phyloP scores from a whole-genome alignment of 23 red algal species.

The Cyanidioschyzon merolae region DNA sequence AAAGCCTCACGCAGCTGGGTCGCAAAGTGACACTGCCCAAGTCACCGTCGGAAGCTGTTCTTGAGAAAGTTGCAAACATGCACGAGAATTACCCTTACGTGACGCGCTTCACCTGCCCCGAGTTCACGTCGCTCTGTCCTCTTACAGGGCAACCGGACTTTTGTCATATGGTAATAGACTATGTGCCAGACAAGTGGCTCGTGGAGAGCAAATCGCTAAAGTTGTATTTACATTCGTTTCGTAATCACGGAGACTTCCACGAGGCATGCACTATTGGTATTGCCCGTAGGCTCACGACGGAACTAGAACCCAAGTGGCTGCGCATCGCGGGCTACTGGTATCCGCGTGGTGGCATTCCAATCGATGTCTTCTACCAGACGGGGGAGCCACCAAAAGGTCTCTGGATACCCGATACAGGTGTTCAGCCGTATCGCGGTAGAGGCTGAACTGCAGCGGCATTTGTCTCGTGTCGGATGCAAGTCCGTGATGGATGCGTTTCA shows the following conservation, averaged over 20 bases:
- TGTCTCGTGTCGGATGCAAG: neutral
- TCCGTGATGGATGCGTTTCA: neutral
- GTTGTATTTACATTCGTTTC: constrained; percentile 77
- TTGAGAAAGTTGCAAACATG: constrained; percentile 76
- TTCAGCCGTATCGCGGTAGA: constrained; percentile 69
- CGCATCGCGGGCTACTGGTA: constrained; percentile 97
- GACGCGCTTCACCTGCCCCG: constrained; percentile 81
- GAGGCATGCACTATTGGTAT: constrained; percentile 91
- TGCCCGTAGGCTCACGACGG: constrained; percentile 29
- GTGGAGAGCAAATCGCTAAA: constrained; percentile 95
- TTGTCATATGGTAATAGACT: constrained; percentile 94
- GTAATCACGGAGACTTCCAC: constrained; percentile 98
- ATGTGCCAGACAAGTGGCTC: constrained; percentile 70
- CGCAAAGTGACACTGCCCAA: neutral
- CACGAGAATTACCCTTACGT: constrained; percentile 41
- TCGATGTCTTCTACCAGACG: constrained; percentile 89
- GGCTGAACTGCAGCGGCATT: constrained; percentile 28
- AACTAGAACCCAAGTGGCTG: constrained; percentile 60
- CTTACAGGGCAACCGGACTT: constrained; percentile 93
- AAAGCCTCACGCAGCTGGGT: constrained; percentile 27
- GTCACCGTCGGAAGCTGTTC: constrained; percentile 39
- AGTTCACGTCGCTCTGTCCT: constrained; percentile 97
- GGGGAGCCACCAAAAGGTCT: constrained; percentile 56
- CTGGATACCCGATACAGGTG: constrained; percentile 78
- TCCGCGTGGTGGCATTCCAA: constrained; percentile 95